A percentile compares a stretch with the other conserved stretches of the same genome.
These are phyloP conservation scores for Penicillium roqueforti DNA, from an alignment of 495 filamentous ascomycete species.

Conservation along the genomic window DNA sequence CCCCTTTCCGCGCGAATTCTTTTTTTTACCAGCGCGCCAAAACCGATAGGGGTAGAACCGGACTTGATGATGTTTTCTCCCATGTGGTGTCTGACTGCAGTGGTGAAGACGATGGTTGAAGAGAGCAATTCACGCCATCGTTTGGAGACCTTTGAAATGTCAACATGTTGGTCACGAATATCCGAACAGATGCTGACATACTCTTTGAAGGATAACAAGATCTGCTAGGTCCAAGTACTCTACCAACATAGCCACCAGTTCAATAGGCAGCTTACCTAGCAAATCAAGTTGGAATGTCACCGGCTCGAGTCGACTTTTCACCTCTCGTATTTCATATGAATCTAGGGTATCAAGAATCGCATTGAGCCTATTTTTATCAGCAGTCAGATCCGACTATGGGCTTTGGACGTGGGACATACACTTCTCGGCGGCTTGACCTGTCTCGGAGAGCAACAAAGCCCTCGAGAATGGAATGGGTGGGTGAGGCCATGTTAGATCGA, in stretches of 20 bases:
- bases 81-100: background rate
- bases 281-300: constrained; percentile 33
- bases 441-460: background rate
- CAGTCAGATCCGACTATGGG: background rate
- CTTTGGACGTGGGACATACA: background rate
- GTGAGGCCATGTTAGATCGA: background rate
- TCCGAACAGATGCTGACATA: constrained; percentile 6
- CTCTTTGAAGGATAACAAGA: constrained; percentile 26
- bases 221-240: constrained; percentile 24
- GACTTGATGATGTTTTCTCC: background rate
- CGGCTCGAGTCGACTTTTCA: constrained; percentile 20
- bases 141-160: background rate
- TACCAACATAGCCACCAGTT: constrained; percentile 27
- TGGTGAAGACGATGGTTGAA: background rate
- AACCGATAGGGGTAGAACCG: background rate
- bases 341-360: background rate
- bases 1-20: background rate
- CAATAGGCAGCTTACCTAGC: constrained; percentile 29
- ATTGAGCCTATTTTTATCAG: background rate
- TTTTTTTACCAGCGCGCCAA: background rate
- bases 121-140: background rate
- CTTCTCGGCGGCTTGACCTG: background rate
- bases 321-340: constrained; percentile 31
- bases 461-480: background rate
- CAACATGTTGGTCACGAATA: background rate